Percentiles rank a stretch among this genome's conserved stretches.
phyloP scores from a whole-genome alignment of 2,329 filamentous ascomycete species.

The Knufia fluminis region DNA sequence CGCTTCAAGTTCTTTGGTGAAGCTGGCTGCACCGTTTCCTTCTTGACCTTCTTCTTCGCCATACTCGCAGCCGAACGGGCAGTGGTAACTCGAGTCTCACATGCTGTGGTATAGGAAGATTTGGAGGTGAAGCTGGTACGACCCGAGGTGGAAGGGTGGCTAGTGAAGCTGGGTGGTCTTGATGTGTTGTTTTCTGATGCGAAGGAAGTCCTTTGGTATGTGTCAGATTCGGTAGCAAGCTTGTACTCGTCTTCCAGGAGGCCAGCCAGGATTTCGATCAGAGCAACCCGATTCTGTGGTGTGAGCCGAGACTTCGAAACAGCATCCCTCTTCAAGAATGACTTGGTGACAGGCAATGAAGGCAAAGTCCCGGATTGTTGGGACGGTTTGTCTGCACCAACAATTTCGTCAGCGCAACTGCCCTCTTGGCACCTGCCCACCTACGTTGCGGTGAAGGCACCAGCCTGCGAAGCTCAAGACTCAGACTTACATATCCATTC shows the following conservation, averaged over 20 bases:
- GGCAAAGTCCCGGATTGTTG: slow-evolving; percentile 25
- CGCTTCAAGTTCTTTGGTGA: background rate
- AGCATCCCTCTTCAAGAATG: slow-evolving; percentile 17
- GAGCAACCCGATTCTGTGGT: slow-evolving; percentile 21
- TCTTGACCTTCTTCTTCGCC: too few relatives aligned
- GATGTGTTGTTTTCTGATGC: slow-evolving; percentile 6
- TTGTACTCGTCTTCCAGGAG: slow-evolving; percentile 27
- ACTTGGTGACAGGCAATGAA: slow-evolving; percentile 15
- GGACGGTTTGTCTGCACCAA: slow-evolving; percentile 19
- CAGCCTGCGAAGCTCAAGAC: background rate
- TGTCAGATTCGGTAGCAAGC: slow-evolving; percentile 23
- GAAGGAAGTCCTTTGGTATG: slow-evolving; percentile 21
- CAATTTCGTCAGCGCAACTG: background rate
- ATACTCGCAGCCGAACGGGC: too few relatives aligned
- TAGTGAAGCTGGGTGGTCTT: background rate
- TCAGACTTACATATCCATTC: slow-evolving; percentile 17
- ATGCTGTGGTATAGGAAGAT: background rate
- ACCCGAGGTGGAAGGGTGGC: too few relatives aligned
- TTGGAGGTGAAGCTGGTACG: too few relatives aligned
- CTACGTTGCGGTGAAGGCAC: background rate
- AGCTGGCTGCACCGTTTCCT: too few relatives aligned
- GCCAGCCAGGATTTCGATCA: slow-evolving; percentile 25
- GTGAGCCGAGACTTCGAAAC: background rate
- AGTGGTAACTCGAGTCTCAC: background rate
- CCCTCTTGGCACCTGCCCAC: too few relatives aligned